Evolutionary conservation across 768 basidiomycete species (phyloP), one percentile per base, ranked within the genome.

Genomic region (Lactarius sp.): DNA sequence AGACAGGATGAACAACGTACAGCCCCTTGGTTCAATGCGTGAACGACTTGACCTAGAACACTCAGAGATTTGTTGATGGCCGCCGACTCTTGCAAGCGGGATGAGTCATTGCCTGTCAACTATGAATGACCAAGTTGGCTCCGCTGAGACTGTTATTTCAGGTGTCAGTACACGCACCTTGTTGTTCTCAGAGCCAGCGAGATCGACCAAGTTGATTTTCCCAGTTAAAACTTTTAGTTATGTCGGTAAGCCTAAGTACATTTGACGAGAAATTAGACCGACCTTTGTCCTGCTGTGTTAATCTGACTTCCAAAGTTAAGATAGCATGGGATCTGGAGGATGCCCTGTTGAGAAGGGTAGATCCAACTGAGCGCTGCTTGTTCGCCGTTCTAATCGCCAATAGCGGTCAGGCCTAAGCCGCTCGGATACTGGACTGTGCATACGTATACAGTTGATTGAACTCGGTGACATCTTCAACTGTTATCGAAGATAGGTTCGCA

Each of bases 121-220:
- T 86, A 66, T 16, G 6, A 14, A 41, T 20, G 33, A 52, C 33
- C 12, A 12, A 41, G 13, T 60, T 53, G 31, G 52, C n/a, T 31
- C n/a, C 47, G 9, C 20, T 18, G 6, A 42, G 41, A n/a, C 10
- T 16, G 22, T 34, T 9, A 6, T 37, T 27, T n/a, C 2, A 44
- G 8, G 13, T 31, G 46, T 14, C 4, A 47, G 7, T 10, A 14
- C n/a, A 66, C 73, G 18, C 42, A 85, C 85, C 75, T 91, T 94
- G 73, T 94, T 94, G 70, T 94, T 94, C 75, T 95, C 93, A 0
- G 90, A 92, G 33, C 93, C 93, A 18, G 93, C 93, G 33, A 95
- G 81, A 75, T 95, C 93, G 12, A 94, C 90, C 9, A 94, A 81
- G 67, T 91, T 91, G 60, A 94, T 86, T 72, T 88, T 91, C 10